Conservation (phyloP, 805 yeast genomes). For the Millerago galiae region DNA sequence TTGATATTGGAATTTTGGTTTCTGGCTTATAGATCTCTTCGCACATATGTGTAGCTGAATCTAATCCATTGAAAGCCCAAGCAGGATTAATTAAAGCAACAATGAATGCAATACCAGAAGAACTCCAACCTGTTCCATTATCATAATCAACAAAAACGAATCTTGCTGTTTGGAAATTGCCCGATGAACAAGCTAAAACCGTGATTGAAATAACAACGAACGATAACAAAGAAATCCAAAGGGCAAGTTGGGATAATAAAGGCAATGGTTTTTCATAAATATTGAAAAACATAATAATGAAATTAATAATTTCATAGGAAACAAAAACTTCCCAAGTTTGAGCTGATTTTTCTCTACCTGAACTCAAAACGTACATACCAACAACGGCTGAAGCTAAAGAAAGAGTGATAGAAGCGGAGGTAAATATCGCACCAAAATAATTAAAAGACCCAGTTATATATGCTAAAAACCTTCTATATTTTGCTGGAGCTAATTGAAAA, state of each 20-base stretch:
- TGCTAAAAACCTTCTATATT: slow-evolving; percentile 32
- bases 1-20: slow-evolving; percentile 52
- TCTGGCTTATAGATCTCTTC: slow-evolving; percentile 57
- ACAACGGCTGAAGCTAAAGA: slow-evolving; percentile 45
- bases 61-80: slow-evolving; percentile 65
- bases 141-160: slow-evolving; percentile 50
- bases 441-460: slow-evolving; percentile 57
- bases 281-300: slow-evolving; percentile 39
- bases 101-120: slow-evolving; percentile 54
- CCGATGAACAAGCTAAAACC: slow-evolving; percentile 45
- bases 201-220: slow-evolving; percentile 48
- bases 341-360: slow-evolving; percentile 28
- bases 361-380: slow-evolving; percentile 40
- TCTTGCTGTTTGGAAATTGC: slow-evolving; percentile 42
- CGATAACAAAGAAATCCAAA: slow-evolving; percentile 46
- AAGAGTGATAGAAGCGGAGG: slow-evolving; percentile 55
- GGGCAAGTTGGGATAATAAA: slow-evolving; percentile 39
- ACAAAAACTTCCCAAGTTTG: slow-evolving; percentile 52
- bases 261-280: slow-evolving; percentile 48
- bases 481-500: slow-evolving; percentile 43
- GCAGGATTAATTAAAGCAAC: slow-evolving; percentile 65
- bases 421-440: slow-evolving; percentile 57
- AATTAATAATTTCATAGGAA: slow-evolving; percentile 39
- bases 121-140: slow-evolving; percentile 56
- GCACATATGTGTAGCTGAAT: slow-evolving; percentile 66